Conservation (phyloP, 441 rosid genomes). For the Brassica balearica region DNA sequence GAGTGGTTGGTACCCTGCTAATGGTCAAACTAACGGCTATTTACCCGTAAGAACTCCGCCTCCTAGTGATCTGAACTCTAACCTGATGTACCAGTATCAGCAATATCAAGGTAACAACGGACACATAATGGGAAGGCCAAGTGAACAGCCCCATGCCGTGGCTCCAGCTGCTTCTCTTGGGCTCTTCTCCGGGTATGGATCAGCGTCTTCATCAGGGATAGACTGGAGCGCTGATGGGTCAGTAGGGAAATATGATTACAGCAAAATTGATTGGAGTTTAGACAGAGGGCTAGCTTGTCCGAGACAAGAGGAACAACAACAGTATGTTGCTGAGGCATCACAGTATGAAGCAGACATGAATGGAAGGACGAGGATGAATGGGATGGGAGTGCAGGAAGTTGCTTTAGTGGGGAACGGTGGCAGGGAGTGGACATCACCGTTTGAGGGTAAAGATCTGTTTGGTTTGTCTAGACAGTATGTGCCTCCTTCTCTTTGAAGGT, state of each 20-base stretch:
- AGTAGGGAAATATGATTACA: slow-evolving; percentile 68
- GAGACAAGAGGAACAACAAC: slow-evolving; percentile 52
- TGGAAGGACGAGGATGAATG: slow-evolving; percentile 56
- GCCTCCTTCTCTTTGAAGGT: slow-evolving; percentile 42
- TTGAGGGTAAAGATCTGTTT: slow-evolving; percentile 89
- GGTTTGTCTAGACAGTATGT: slow-evolving; percentile 87
- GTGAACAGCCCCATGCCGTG: slow-evolving; percentile 49
- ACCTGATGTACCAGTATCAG: slow-evolving; percentile 56
- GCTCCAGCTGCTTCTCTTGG: slow-evolving; percentile 96
- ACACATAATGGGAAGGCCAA: slow-evolving; percentile 43
- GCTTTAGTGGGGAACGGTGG: slow-evolving; percentile 54
- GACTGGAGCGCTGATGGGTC: slow-evolving; percentile 84
- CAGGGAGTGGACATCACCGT: slow-evolving; percentile 89
- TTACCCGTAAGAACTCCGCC: slow-evolving; percentile 55
- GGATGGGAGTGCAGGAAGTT: slow-evolving; percentile 49
- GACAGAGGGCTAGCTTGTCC: slow-evolving; percentile 58
- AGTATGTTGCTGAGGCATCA: slow-evolving; percentile 52
- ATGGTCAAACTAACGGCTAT: slow-evolving; percentile 61
- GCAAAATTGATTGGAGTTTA: slow-evolving; percentile 88
- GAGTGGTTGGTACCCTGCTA: slow-evolving; percentile 59
- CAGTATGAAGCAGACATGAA: slow-evolving; percentile 51
- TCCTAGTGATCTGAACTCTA: slow-evolving; percentile 54
- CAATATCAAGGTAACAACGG: slow-evolving; percentile 59
- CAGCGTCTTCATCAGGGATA: slow-evolving; percentile 69
- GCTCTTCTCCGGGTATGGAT: slow-evolving; percentile 74